Conservation (phyloP, 169 alveolate species). For the Plasmodium yoelii region DNA sequence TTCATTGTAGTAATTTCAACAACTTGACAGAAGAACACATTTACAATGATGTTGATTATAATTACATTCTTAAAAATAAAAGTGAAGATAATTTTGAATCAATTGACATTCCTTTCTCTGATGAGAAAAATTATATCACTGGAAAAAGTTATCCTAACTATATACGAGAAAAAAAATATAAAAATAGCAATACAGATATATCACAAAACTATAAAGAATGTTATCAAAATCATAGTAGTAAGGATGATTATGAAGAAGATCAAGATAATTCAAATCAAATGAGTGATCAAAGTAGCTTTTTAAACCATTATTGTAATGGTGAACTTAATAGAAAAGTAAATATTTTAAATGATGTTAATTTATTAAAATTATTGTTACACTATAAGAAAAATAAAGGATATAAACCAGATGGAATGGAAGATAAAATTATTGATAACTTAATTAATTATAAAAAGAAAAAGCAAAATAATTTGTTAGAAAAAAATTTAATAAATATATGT, state of each 20-base stretch:
- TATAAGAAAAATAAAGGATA: constrained; percentile 18
- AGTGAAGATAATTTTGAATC: too few relatives aligned
- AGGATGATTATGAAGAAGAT: neutral
- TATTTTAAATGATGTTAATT: constrained; percentile 16
- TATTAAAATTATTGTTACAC: constrained; percentile 24
- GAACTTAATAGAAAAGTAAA: constrained; percentile 1
- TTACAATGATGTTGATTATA: too few relatives aligned
- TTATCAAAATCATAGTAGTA: neutral
- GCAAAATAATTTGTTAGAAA: constrained; percentile 5
- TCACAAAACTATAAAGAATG: too few relatives aligned
- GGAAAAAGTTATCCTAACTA: too few relatives aligned
- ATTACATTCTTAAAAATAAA: too few relatives aligned
- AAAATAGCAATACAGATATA: too few relatives aligned
- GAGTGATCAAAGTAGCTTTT: neutral
- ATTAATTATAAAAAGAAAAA: constrained; percentile 19
- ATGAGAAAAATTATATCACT: too few relatives aligned
- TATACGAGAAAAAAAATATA: too few relatives aligned
- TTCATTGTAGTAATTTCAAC: too few relatives aligned
- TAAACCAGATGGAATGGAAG: constrained; percentile 17
- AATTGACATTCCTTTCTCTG: too few relatives aligned
- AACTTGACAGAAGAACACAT: too few relatives aligned
- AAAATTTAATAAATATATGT: constrained; percentile 21
- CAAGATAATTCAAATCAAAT: neutral
- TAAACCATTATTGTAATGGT: neutral
- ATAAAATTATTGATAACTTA: constrained; percentile 41